Evolutionary conservation across 2,329 filamentous ascomycete genomes (phyloP), one percentile per base, ranked within the genome.

Genomic region (Botrytis squamosa): DNA sequence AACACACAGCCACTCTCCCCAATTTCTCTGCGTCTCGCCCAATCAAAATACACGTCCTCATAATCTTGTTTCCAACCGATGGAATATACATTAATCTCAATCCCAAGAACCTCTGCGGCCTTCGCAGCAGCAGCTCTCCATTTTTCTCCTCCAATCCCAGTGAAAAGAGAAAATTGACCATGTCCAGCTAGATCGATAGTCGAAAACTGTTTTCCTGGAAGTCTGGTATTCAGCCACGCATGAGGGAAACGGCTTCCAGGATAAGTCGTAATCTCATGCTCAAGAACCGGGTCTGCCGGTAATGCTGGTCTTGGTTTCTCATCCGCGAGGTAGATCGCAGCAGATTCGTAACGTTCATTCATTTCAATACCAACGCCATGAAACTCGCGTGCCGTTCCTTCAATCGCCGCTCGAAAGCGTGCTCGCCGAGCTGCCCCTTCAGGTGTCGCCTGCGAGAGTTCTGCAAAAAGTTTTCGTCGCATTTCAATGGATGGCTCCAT

Each of bases 191-290:
- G 65, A 71, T 80, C 79, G 57, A 77, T 77, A 14, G 78, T 79
- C 7, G 78, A 79, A 20, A 79, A 57, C 16, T 74, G 42, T n/a
- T 44, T 73, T 8, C 71, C 67, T 57, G 70, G 70, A 16, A 68
- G 9, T 5, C 72, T 74, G 12, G 63, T 55, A 29, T 77, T 69
- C 1, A 80, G 18, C 79, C 79, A 80, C 1, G 75, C 76, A 75
- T 80, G 79, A 14, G 79, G 79, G 3, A 79, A 70, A 29, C 79
- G 75, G 63, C 77, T 76, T 4, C 79, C 79, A n/a, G 79, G 79
- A 33, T 75, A 72, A 12, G 79, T 79, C 2, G 76, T 79, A 8
- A 78, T 57, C 20, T 57, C 70, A 72, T 59, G 77, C 16, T 64
- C 62, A 72, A 80, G 80, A 16, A 72, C 75, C 10, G 76, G 70